Conservation (phyloP, 768 basidiomycete species). For the Fistulinella prunicolor region DNA sequence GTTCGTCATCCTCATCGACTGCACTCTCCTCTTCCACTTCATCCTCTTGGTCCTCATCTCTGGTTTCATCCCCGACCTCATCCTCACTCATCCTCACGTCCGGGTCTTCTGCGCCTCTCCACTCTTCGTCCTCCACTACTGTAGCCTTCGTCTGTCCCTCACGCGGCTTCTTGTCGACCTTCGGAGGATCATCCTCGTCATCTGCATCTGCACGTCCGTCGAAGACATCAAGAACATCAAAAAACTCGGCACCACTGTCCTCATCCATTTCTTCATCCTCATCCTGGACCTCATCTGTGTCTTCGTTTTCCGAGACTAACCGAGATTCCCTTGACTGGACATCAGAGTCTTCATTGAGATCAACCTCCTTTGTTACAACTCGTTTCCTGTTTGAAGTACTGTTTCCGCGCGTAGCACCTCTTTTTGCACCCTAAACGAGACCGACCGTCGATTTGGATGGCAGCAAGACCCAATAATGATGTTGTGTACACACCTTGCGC, state of each 20-base stretch:
- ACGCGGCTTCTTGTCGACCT: conserved; percentile 5
- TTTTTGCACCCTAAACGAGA: conserved; percentile 20
- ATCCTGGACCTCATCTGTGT: conserved; percentile 37
- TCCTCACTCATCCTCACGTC: conserved; percentile 37
- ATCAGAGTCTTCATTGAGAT: conserved; percentile 60
- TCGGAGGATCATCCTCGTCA: conserved; percentile 7
- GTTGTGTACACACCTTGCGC: conserved; percentile 9
- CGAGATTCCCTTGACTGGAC: conserved; percentile 24
- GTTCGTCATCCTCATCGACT: conserved; percentile 39
- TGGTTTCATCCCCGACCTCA: conserved; percentile 34
- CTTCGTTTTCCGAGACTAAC: conserved; percentile 24
- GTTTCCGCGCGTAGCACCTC: conserved; percentile 16
- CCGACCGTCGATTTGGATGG: background rate
- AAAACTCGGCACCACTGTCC: conserved; percentile 51
- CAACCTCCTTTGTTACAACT: conserved; percentile 48
- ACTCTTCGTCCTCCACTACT: conserved; percentile 41
- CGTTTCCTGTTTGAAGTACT: conserved; percentile 26
- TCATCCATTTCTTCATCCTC: conserved; percentile 48
- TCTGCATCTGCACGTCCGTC: conserved; percentile 54
- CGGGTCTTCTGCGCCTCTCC: conserved; percentile 11
- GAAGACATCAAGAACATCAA: conserved; percentile 63
- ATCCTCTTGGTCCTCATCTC: conserved; percentile 15
- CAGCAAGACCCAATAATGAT: background rate
- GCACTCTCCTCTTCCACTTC: conserved; percentile 29
- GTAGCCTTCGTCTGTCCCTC: conserved; percentile 51